Conservation (phyloP, 2,329 filamentous ascomycete genomes). For the Tolypocladium capitatum region DNA sequence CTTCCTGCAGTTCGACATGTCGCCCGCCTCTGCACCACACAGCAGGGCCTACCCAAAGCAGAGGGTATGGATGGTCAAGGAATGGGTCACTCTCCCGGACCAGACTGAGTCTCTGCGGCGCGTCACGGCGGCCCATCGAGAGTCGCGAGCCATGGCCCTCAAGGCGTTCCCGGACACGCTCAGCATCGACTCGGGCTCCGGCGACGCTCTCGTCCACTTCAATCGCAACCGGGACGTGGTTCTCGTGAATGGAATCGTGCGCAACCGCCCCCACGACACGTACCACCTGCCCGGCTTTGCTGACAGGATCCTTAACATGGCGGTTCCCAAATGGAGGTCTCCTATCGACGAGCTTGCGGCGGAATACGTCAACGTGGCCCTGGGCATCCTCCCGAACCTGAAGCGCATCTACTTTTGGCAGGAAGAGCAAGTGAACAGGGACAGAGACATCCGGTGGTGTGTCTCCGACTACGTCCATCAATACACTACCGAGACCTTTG, state of each 20-base stretch:
- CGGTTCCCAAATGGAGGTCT: slow-evolving; percentile 6
- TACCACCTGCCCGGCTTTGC: slow-evolving; percentile 14
- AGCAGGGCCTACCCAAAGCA: background rate
- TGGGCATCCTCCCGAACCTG: slow-evolving; percentile 12
- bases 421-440: background rate
- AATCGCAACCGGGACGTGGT: slow-evolving; percentile 19
- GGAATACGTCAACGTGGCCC: slow-evolving; percentile 1
- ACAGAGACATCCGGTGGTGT: slow-evolving; percentile 16
- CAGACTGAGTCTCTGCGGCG: slow-evolving; percentile 16
- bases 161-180: slow-evolving; percentile 19
- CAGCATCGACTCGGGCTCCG: slow-evolving; percentile 11
- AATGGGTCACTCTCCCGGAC: slow-evolving; percentile 11
- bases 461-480: slow-evolving; percentile 14
- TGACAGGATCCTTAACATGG: slow-evolving; percentile 16
- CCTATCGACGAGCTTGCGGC: background rate
- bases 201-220: slow-evolving; percentile 15
- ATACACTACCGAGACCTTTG: slow-evolving; percentile 14
- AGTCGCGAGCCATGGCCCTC: slow-evolving; percentile 21
- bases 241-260: slow-evolving; percentile 6
- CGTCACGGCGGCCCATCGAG: slow-evolving; percentile 20
- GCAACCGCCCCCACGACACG: background rate
- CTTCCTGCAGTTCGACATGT: slow-evolving; percentile 6
- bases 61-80: slow-evolving; percentile 8
- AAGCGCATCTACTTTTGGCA: slow-evolving; percentile 12
- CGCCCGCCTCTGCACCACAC: background rate